Evolutionary conservation across 495 filamentous ascomycete genomes (phyloP).

Genomic region (Barbatosphaeria neglecta): DNA sequence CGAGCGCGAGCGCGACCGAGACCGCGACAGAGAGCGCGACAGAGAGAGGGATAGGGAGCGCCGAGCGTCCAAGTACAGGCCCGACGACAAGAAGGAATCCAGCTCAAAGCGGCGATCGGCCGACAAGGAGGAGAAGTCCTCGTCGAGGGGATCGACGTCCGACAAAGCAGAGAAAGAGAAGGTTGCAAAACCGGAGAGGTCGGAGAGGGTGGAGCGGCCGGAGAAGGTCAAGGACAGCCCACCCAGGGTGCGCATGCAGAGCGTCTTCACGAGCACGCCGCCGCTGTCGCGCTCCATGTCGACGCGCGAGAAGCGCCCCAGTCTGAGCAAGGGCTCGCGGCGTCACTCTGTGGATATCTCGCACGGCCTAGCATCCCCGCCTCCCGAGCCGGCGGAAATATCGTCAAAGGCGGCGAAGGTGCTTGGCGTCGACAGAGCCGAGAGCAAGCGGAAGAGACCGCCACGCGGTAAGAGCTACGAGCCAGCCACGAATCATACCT

Average conservation of each 20-base stretch:
- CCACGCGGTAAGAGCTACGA: constrained; percentile 9
- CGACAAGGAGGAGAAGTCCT: constrained; percentile 25
- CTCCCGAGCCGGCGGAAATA: constrained; percentile 33
- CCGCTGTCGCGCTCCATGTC: constrained; percentile 41
- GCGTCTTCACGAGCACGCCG: constrained; percentile 39
- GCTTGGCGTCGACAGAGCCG: constrained; percentile 31
- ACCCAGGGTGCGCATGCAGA: constrained; percentile 22
- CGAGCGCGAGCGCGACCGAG: too few relatives aligned
- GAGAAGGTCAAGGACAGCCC: constrained; percentile 24
- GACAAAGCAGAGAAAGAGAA: constrained; percentile 20
- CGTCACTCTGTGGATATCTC: constrained; percentile 34
- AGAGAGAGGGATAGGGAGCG: constrained; percentile 27
- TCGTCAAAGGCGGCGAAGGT: constrained; percentile 42
- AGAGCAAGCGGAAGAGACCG: constrained; percentile 25
- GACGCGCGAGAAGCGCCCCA: constrained; percentile 33
- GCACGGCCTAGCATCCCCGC: constrained; percentile 34
- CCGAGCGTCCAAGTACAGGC: constrained; percentile 22
- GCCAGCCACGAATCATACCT: constrained; percentile 7
- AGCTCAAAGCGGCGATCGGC: constrained; percentile 22
- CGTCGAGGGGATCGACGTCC: constrained; percentile 28
- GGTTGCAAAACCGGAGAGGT: too few relatives aligned
- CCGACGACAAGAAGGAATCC: constrained; percentile 18
- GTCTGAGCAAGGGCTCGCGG: constrained; percentile 32
- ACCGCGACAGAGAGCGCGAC: too few relatives aligned
- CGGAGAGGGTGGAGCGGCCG: constrained; percentile 11